These are phyloP conservation scores for Monilinia aucupariae DNA, from an alignment of 2,329 filamentous ascomycete genomes.

Conservation along the genomic window DNA sequence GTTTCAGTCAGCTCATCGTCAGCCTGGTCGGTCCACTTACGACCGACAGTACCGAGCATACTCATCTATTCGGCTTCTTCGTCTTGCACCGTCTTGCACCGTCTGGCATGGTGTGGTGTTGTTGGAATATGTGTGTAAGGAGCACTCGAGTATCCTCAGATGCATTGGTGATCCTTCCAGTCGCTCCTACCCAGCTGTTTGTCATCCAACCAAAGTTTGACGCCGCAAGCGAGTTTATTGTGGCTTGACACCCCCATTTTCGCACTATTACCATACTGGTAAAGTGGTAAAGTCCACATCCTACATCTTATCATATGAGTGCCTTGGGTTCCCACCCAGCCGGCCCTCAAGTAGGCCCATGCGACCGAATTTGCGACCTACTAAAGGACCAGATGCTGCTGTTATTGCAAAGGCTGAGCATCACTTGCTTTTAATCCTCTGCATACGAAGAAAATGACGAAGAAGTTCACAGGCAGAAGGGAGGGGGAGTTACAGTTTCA, in stretches of 20 bases:
- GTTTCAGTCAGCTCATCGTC: conserved; percentile 5
- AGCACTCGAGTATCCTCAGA: too few relatives aligned
- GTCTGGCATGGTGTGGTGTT: too few relatives aligned
- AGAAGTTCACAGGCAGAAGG: conserved; percentile 25
- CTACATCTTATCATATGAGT: conserved; percentile 14
- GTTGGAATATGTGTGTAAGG: too few relatives aligned
- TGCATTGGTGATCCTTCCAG: too few relatives aligned
- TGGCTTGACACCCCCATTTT: conserved; percentile 3
- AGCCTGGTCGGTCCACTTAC: too few relatives aligned
- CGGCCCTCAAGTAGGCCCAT: conserved; percentile 24
- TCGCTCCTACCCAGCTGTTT: too few relatives aligned
- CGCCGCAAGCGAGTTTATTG: conserved; percentile 11
- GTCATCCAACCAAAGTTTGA: conserved; percentile 13
- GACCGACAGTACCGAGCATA: too few relatives aligned
- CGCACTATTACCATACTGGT: neutral
- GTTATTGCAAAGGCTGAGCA: conserved; percentile 27
- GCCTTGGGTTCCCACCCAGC: conserved; percentile 22
- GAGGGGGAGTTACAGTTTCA: conserved; percentile 16
- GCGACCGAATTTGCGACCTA: conserved; percentile 22
- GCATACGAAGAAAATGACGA: conserved; percentile 23
- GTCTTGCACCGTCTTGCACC: too few relatives aligned
- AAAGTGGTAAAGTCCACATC: neutral
- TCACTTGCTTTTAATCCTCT: conserved; percentile 22
- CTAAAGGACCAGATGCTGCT: conserved; percentile 21
- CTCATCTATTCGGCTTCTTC: too few relatives aligned